Conservation (phyloP, 352 stramenopile species). For the Pythium dissotocum region DNA sequence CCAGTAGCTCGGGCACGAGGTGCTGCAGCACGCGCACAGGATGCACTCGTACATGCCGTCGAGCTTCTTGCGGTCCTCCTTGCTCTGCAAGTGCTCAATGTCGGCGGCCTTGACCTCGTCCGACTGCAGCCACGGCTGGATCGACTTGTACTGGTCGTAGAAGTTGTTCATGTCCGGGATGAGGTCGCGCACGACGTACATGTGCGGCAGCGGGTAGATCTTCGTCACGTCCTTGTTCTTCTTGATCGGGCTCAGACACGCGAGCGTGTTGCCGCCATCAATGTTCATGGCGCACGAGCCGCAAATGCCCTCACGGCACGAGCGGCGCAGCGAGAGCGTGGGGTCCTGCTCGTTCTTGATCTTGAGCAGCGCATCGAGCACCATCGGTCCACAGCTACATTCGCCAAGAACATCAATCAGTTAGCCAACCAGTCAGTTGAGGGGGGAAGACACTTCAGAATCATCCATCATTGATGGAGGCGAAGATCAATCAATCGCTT, state of each 20-base stretch:
- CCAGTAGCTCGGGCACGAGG: slow-evolving; percentile 99
- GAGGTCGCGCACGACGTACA: slow-evolving; percentile 99
- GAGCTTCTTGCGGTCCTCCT: slow-evolving; percentile 98
- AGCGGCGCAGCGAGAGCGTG: slow-evolving; percentile 98
- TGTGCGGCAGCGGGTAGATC: slow-evolving; percentile 99
- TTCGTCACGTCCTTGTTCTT: slow-evolving; percentile 93
- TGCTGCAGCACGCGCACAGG: slow-evolving; percentile 98
- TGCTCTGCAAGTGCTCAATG: slow-evolving; percentile 86
- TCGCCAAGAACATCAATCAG: not conserved
- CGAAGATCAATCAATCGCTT: not conserved
- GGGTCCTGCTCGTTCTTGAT: slow-evolving; percentile 99
- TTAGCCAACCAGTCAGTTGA: not conserved
- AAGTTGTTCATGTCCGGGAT: slow-evolving; percentile 99
- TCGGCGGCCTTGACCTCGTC: slow-evolving; percentile 87
- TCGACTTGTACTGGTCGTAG: slow-evolving; percentile 97
- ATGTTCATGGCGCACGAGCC: slow-evolving; percentile 99
- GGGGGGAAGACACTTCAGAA: not conserved
- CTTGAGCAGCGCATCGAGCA: slow-evolving; percentile 99
- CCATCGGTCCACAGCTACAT: slow-evolving; percentile 95
- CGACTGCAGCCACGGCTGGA: slow-evolving; percentile 99
- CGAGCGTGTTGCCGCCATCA: slow-evolving; percentile 97
- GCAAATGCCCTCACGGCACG: slow-evolving; percentile 99
- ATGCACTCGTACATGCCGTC: slow-evolving; percentile 99
- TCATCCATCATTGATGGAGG: slow-evolving; percentile 10
- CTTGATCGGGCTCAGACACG: slow-evolving; percentile 97